Conservation (phyloP, 2,329 filamentous ascomycete genomes). For the Penicillium olsonii region DNA sequence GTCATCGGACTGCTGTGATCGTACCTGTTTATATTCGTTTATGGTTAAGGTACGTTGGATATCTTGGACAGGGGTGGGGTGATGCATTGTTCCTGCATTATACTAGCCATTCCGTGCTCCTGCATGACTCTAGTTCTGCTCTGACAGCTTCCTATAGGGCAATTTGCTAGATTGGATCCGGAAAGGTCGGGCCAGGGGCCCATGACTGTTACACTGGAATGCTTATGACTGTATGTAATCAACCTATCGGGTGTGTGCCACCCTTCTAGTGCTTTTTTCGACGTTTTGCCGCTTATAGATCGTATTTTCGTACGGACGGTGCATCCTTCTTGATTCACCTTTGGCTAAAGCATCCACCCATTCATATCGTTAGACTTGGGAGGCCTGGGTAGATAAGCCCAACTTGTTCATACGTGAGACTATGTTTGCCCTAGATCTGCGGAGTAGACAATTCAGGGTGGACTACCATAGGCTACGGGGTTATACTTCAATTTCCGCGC, state of each 20-base stretch:
- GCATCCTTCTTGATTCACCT: no score
- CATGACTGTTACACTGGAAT: background rate
- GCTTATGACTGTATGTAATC: background rate
- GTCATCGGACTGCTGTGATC: slow-evolving; percentile 4
- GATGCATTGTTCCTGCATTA: background rate
- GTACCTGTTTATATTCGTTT: background rate
- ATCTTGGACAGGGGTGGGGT: background rate
- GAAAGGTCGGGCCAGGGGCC: background rate
- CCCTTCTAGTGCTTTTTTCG: background rate
- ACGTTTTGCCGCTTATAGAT: background rate
- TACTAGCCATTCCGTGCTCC: background rate
- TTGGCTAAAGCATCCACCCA: no score
- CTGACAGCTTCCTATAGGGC: background rate
- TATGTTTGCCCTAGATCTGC: no score
- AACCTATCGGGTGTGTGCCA: background rate
- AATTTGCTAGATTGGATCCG: background rate
- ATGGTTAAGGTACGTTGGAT: background rate
- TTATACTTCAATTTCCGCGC: no score
- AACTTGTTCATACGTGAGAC: no score
- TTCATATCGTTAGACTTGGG: no score
- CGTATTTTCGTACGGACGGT: no score
- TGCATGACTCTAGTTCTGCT: background rate
- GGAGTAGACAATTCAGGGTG: no score
- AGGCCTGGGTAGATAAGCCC: no score
- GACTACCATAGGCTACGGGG: no score